These are phyloP conservation scores for Tylopilus sp. DNA, from an alignment of 768 basidiomycete species.

Conservation along the genomic window DNA sequence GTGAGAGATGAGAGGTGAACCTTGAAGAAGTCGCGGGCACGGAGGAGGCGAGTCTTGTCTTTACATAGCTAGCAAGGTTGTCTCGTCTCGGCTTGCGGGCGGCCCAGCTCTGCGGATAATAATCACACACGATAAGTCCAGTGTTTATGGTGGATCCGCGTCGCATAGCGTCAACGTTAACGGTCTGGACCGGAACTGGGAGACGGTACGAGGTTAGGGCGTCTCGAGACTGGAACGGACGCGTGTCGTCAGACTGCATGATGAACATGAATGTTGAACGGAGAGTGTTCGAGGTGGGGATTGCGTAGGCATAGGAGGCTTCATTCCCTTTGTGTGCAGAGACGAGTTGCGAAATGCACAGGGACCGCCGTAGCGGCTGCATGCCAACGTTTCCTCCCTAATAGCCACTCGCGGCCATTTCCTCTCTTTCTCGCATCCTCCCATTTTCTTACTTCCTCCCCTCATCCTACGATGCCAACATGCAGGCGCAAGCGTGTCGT, in stretches of 20 bases:
- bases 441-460: conserved; percentile 43
- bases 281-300: no score
- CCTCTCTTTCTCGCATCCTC: conserved; percentile 59
- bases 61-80: not conserved
- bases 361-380: conserved; percentile 33
- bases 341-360: conserved; percentile 28
- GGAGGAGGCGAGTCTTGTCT: conserved; percentile 1
- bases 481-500: conserved; percentile 89
- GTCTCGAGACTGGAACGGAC: not conserved
- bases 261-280: not conserved
- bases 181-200: not conserved
- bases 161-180: conserved; percentile 6
- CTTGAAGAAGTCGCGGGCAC: conserved; percentile 7
- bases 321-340: conserved; percentile 25
- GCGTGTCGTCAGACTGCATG: conserved; percentile 4
- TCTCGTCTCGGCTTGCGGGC: conserved; percentile 1
- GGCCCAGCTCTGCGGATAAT: not conserved
- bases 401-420: conserved; percentile 54
- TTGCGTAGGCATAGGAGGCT: conserved; percentile 17
- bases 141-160: conserved; percentile 6
- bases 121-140: not conserved
- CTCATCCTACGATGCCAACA: conserved; percentile 66
- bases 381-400: conserved; percentile 51
- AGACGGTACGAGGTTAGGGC: not conserved
- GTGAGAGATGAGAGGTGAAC: not conserved